phyloP scores from a whole-genome alignment of 345 rosid genomes.

The Alliaria petiolata region DNA sequence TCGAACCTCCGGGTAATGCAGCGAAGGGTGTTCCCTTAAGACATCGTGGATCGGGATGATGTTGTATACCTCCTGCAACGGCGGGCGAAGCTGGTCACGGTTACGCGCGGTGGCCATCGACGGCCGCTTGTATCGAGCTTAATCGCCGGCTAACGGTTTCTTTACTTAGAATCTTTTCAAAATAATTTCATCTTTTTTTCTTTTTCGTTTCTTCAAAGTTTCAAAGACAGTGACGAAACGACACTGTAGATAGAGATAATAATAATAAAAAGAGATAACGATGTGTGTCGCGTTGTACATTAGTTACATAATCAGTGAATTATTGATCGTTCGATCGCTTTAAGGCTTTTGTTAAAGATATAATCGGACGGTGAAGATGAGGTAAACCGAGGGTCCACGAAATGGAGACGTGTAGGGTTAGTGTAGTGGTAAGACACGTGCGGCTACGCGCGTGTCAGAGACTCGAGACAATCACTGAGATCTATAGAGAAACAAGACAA shows the following conservation, averaged over 20 bases:
- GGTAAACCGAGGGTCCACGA: slow-evolving; percentile 1
- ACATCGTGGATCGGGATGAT: slow-evolving; percentile 78
- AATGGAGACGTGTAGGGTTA: slow-evolving; percentile 22
- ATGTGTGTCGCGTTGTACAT: slow-evolving; percentile 4
- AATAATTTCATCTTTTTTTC: slow-evolving; percentile 23
- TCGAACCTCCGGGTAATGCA: slow-evolving; percentile 66
- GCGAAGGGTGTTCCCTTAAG: slow-evolving; percentile 69
- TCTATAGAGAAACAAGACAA: slow-evolving; percentile 17
- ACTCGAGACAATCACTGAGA: background rate
- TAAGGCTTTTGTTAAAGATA: background rate
- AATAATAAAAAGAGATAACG: background rate
- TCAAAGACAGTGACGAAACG: slow-evolving; percentile 19
- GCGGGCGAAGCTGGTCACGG: slow-evolving; percentile 31
- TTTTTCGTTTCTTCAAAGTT: background rate
- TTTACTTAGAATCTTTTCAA: slow-evolving; percentile 32
- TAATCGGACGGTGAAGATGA: background rate
- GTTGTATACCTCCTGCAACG: slow-evolving; percentile 43
- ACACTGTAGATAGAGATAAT: slow-evolving; percentile 12
- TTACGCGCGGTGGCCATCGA: slow-evolving; percentile 33
- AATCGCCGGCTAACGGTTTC: slow-evolving; percentile 30
- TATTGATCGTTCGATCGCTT: slow-evolving; percentile 4
- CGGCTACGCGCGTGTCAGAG: slow-evolving; percentile 13
- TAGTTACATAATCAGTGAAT: background rate
- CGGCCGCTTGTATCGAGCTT: slow-evolving; percentile 41
- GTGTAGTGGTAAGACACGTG: slow-evolving; percentile 11